Evolutionary conservation across 352 stramenopile genomes (phyloP).

Genomic region (Pythium myriotylum): DNA sequence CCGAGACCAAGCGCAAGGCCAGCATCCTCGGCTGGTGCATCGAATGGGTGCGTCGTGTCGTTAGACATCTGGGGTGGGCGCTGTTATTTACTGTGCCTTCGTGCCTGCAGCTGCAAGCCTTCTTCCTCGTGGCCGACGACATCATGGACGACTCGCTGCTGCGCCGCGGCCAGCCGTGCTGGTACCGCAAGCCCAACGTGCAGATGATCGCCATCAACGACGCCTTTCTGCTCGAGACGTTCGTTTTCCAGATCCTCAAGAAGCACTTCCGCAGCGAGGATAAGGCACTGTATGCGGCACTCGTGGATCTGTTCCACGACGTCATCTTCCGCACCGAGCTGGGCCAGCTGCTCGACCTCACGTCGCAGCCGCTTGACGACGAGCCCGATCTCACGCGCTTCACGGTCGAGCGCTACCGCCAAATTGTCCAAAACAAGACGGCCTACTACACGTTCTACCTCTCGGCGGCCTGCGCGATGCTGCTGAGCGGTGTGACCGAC

Average conservation of each 20-base stretch:
- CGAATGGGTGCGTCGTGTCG: constrained; percentile 92
- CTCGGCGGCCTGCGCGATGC: constrained; percentile 92
- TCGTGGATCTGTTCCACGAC: constrained; percentile 97
- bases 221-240: constrained; percentile 94
- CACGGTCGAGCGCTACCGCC: constrained; percentile 90
- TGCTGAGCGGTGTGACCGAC: constrained; percentile 82
- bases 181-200: constrained; percentile 92
- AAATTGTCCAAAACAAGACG: constrained; percentile 99
- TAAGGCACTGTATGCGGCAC: constrained; percentile 84
- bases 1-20: constrained; percentile 80
- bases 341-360: constrained; percentile 93
- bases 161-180: constrained; percentile 96
- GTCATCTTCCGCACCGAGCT: constrained; percentile 97
- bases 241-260: constrained; percentile 90
- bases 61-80: too few species aligned
- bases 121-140: constrained; percentile 98
- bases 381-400: constrained; percentile 91
- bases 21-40: constrained; percentile 98
- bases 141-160: constrained; percentile 98
- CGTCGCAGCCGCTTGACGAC: constrained; percentile 82
- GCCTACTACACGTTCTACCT: constrained; percentile 99
- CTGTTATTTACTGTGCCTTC: too few species aligned
- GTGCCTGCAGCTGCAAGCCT: constrained; percentile 95
- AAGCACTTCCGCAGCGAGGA: constrained; percentile 85
- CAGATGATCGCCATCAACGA: constrained; percentile 98